Percentiles rank a stretch among this genome's conserved stretches.
phyloP scores from a whole-genome alignment of 2,329 filamentous ascomycete genomes.

The Diaporthe citrichinensis region DNA sequence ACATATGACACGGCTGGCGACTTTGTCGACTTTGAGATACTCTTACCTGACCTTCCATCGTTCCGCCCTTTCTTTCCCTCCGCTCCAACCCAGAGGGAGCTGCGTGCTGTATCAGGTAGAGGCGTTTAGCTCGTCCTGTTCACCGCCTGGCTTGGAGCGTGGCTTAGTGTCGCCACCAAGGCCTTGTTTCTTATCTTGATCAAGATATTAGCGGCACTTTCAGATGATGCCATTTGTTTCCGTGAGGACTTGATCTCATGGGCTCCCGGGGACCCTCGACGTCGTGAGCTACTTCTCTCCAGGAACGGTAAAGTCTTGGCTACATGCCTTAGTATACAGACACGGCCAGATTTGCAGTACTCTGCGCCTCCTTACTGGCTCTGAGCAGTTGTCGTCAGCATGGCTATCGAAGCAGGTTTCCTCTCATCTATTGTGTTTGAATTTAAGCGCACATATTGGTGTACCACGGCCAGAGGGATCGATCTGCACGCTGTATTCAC shows the following conservation, averaged over 20 bases:
- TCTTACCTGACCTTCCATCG: neutral
- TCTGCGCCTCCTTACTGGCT: no score
- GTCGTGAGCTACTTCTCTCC: no score
- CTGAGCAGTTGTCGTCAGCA: constrained; percentile 74
- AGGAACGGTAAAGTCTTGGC: no score
- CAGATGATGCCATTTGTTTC: constrained; percentile 53
- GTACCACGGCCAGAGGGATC: constrained; percentile 72
- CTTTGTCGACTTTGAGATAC: no score
- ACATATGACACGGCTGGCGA: neutral
- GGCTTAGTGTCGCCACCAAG: constrained; percentile 62
- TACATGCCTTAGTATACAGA: no score
- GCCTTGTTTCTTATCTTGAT: constrained; percentile 76
- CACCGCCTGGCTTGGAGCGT: neutral
- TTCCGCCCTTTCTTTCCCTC: no score
- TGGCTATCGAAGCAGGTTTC: constrained; percentile 77
- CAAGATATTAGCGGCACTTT: constrained; percentile 78
- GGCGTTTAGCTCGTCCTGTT: neutral
- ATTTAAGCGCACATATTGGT: constrained; percentile 71
- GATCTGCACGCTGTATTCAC: constrained; percentile 69
- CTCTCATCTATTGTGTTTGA: constrained; percentile 73
- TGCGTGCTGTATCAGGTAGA: constrained; percentile 46
- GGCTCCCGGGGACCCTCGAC: no score
- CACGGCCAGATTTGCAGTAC: no score
- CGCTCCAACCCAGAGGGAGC: constrained; percentile 75
- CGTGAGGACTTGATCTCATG: no score